Base-by-base conservation (phyloP, 2,329 filamentous ascomycete genomes). In the Clathrospora elynae region DNA sequence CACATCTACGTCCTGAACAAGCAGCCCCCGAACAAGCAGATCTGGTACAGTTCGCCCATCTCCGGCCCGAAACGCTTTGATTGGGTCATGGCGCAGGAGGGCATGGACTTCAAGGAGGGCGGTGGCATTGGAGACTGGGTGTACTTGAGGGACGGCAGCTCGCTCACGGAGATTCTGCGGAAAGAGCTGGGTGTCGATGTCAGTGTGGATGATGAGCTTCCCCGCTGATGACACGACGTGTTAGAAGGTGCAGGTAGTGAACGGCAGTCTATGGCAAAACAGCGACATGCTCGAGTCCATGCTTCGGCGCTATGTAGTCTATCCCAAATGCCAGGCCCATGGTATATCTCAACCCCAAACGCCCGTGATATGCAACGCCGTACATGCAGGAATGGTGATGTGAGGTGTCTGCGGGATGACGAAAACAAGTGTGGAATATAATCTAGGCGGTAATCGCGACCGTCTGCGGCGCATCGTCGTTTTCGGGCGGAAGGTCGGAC, bases 21-120 rank as follows among this genome's bases (percentile, higher is more conserved):
- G 73, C 93, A 99, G 71, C 93, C 93, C 0, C 90, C 92, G 13
- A 97, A 96, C 78, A 93, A 90, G 77, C 93, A 86, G 63, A 96
- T 99, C 66, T 99, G 93, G 93, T 83, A 97, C 31, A 93, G 89
- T 24, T 95, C 90, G 29, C 93, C 93, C 3, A 77, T 90, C 39
- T 91, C 88, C 5, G 93, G 93, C 0, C 93, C 93, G 10, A 96
- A 96, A 74, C 85, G 92, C 45, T 99, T 86, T 75, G 91, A 97
- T 71, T 99, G 88, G 81, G 87, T 95, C 41, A 69, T 91, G 35
- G 59, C 76, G 32, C 83, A 85, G 45, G 88, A 93, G 59, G 78
- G 81, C 20, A 87, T 90, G 76, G 73, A 84, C 60, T 80, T 90
- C 66, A 95, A 95, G 74, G 86, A 91, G 70, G 90, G 85, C 20